Evolutionary conservation across 441 rosid species (phyloP), one percentile per base, ranked within the genome.

Genomic region (Biscutella laevigata): DNA sequence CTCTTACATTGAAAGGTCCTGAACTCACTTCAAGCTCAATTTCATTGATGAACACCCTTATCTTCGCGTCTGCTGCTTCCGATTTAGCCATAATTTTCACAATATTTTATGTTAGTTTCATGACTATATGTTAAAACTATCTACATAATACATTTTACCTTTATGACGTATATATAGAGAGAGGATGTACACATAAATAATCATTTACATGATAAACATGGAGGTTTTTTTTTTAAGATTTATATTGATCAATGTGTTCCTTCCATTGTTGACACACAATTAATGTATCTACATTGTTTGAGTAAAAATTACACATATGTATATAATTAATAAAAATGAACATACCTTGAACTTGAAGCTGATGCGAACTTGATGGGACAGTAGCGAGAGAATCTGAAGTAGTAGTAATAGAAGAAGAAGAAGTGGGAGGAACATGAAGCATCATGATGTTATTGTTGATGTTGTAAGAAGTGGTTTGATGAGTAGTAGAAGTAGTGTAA

Each of bases 31-130:
- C 94, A 39, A 88, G 69, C 9, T 87, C 86, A 45, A 92, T 78
- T 53, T 83, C 96, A 49, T 88, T 86, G 75, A 92, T 79, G 43
- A 86, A 83, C 69, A 92, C 95, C 59, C 72, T 82, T 55, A 75
- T 70, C 66, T 62, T 82, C 7, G 61, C 51, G 7, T 57, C 36
- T 3, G 57, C 74, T 68, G 54, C 35, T 11, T 61, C 32, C 22
- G 33, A 47, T 47, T 38, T 45, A 51, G 34, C 50, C 45, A 53
- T 59, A 5, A 44, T 61, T 60, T 27, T 61, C 8, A 30, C 53
- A 40, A 73, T 59, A 73, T 49, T 55, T 65, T 58, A 54, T 68
- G 52, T 66, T 63, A 28, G 25, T 40, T 9, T 62, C 15, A 39
- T 39, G 41, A 45, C 59, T 46, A 57, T 40, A 57, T 24, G 21